Percentiles rank a stretch among this genome's conserved stretches.
phyloP scores from a whole-genome alignment of 2,329 filamentous ascomycete genomes.

The Emericellopsis atlantica region DNA sequence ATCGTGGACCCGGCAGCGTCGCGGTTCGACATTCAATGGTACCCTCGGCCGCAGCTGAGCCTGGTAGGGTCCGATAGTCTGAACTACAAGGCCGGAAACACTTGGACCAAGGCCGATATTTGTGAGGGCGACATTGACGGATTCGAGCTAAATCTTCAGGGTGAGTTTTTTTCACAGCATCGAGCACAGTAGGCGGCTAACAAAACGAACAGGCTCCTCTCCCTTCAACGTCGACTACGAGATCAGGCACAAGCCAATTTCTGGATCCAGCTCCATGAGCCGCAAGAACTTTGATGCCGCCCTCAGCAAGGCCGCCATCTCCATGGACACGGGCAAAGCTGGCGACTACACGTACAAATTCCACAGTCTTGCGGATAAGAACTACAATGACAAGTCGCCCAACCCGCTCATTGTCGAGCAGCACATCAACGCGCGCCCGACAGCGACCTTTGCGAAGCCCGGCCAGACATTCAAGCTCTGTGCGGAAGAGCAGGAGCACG shows the following conservation, averaged over 20 bases:
- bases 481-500: slow-evolving; percentile 66
- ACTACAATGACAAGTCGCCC: slow-evolving; percentile 66
- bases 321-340: slow-evolving; percentile 74
- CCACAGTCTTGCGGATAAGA: slow-evolving; percentile 66
- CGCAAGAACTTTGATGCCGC: slow-evolving; percentile 66
- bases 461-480: slow-evolving; percentile 95
- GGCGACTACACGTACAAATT: slow-evolving; percentile 84
- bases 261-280: slow-evolving; percentile 51
- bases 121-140: slow-evolving; percentile 92
- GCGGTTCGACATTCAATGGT: slow-evolving; percentile 73
- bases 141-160: slow-evolving; percentile 68
- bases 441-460: slow-evolving; percentile 69
- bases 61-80: slow-evolving; percentile 54
- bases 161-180: slow-evolving; percentile 28
- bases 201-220: slow-evolving; percentile 43
- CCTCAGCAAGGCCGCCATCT: slow-evolving; percentile 62
- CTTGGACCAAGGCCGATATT: slow-evolving; percentile 65
- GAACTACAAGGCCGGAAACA: slow-evolving; percentile 30
- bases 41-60: slow-evolving; percentile 62
- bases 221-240: slow-evolving; percentile 80
- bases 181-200: slow-evolving; percentile 13
- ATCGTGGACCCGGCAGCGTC: slow-evolving; percentile 62
- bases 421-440: slow-evolving; percentile 71
- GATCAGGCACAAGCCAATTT: slow-evolving; percentile 56
- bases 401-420: slow-evolving; percentile 63